Conservation (phyloP, 768 basidiomycete genomes). For the Suillus luteus region DNA sequence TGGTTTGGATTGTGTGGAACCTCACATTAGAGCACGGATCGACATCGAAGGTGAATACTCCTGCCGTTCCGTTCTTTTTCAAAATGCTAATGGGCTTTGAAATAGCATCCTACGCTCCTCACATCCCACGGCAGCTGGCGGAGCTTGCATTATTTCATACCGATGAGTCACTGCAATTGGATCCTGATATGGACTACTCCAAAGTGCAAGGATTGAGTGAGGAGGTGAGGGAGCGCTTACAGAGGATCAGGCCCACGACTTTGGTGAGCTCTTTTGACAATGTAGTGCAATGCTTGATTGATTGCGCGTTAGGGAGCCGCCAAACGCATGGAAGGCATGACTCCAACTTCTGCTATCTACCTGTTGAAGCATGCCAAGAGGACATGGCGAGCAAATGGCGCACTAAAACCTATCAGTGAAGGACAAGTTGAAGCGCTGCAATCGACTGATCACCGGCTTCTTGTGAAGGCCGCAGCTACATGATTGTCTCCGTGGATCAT, state of each 20-base stretch:
- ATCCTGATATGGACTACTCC: conserved; percentile 70
- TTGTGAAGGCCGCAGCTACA: not conserved
- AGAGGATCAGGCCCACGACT: conserved; percentile 61
- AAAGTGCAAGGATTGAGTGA: conserved; percentile 67
- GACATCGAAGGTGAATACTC: conserved; percentile 65
- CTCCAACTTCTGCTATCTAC: conserved; percentile 71
- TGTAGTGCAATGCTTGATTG: conserved; percentile 6
- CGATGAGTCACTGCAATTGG: conserved; percentile 73
- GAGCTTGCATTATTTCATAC: conserved; percentile 74
- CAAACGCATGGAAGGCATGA: conserved; percentile 93
- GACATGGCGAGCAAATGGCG: conserved; percentile 25
- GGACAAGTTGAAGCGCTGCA: not conserved
- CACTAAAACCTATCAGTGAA: not conserved
- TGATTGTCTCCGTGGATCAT: not conserved
- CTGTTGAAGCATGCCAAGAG: conserved; percentile 64
- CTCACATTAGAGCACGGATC: conserved; percentile 57
- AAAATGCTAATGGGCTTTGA: conserved; percentile 7
- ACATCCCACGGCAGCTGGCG: conserved; percentile 70
- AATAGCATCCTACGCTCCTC: conserved; percentile 61
- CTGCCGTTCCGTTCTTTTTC: conserved; percentile 1
- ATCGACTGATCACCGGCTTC: not conserved
- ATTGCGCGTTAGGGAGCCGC: conserved; percentile 68
- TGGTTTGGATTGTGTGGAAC: conserved; percentile 48
- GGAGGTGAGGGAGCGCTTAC: conserved; percentile 72
- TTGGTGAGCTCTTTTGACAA: conserved; percentile 47